These are phyloP conservation scores for Backusella luteola DNA, from an alignment of 192 early-diverging fungal species.

Conservation along the genomic window DNA sequence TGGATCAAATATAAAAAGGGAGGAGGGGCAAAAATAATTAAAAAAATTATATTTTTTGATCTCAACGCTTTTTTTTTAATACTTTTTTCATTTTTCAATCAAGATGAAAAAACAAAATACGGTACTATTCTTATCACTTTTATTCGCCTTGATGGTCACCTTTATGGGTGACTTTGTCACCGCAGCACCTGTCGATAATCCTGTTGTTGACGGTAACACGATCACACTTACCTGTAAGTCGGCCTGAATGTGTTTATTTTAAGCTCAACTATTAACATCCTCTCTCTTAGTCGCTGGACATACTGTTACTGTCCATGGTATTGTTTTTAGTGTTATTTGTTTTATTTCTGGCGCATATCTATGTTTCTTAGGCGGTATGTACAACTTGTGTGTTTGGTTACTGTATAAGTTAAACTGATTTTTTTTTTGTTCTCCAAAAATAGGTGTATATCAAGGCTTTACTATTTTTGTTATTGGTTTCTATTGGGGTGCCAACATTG, in stretches of 20 bases:
- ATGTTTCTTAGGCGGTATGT: conserved; percentile 29
- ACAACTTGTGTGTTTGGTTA: neutral
- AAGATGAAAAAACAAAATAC: neutral
- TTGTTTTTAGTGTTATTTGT: conserved; percentile 29
- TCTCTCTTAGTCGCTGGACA: conserved; percentile 11
- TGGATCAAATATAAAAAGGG: neutral
- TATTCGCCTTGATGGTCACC: conserved; percentile 7
- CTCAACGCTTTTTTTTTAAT: neutral
- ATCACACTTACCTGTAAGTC: conserved; percentile 2
- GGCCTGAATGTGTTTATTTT: neutral
- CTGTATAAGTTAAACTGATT: neutral
- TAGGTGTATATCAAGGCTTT: conserved; percentile 36
- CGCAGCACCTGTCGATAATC: conserved; percentile 6
- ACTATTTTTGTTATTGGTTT: conserved; percentile 77
- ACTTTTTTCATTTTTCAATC: neutral
- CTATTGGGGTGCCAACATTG: conserved; percentile 54
- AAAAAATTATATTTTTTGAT: neutral
- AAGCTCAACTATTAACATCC: neutral
- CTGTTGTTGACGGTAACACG: neutral
- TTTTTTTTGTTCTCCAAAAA: neutral
- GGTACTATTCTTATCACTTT: neutral
- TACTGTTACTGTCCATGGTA: conserved; percentile 20
- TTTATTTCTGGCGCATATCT: conserved; percentile 30
- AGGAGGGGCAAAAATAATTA: neutral
- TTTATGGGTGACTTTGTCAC: conserved; percentile 16